Evolutionary conservation across 2,329 filamentous ascomycete species (phyloP), one percentile per base, ranked within the genome.

Genomic region (Arthrinium puccinioides): DNA sequence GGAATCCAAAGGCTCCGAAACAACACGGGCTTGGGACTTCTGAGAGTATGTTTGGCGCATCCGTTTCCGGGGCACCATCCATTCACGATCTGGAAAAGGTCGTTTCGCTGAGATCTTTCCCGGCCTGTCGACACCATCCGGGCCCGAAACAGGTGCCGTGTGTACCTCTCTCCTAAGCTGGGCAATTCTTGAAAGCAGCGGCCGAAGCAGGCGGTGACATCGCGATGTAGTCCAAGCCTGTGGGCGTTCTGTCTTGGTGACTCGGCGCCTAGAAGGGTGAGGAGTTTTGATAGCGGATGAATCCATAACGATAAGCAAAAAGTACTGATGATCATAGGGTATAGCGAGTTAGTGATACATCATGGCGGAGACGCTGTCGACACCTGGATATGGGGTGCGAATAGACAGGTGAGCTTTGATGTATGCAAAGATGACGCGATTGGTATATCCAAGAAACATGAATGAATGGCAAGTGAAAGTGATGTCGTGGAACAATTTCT

Each of bases 161-260:
- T 45, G 37, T 13, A 51, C 38, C 5, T 60, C 57, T 39, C 57
- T 65, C 18, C 55, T 56, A 4, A 69, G 46, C 24, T 62, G 59
- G 43, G 59, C 52, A 24, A 69, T 59, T 30, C 63, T 55, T 10
- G 65, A 67, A 20, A 62, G 55, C 37, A 69, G 46, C 7, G 63
- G 61, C 21, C 65, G 61, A 23, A 69, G 54, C 28, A 69, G 46
- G 16, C 64, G 60, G 37, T 66, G 56, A 37, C 65, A 68, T 40
- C 64, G 57, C 23, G 63, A 55, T 16, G 64, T 51, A 9, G 63
- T 68, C 65, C 65, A 62, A n/a, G 51, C 45, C 13, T 51, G 44
- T 31, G 44, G 39, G 19, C 38, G 24, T 13, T 48, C 45, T 24
- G 41, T 28, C 24, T 39, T 51, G 23, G 44, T 34, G 31, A 36